These are phyloP conservation scores for Carex cristatella DNA, from an alignment of 176 grass and related monocot genomes.

Conservation along the genomic window DNA sequence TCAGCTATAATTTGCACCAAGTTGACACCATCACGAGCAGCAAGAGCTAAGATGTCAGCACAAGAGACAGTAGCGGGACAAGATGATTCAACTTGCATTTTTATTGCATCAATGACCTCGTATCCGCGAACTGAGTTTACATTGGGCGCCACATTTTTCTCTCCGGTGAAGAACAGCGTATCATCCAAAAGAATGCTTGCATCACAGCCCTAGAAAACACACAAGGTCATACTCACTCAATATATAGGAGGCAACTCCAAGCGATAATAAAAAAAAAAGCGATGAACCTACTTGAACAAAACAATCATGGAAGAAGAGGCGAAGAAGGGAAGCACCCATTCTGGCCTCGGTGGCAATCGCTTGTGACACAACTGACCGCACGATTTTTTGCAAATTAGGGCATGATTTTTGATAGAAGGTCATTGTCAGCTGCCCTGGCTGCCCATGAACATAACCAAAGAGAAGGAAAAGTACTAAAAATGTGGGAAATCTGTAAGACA, in stretches of 20 bases:
- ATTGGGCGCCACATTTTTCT: constrained; percentile 54
- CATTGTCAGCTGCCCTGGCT: constrained; percentile 41
- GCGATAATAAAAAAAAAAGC: not conserved
- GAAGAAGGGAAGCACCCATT: constrained; percentile 67
- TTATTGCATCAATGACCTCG: constrained; percentile 66
- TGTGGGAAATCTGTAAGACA: not conserved
- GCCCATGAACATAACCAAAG: constrained; percentile 23
- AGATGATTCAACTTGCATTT: constrained; percentile 33
- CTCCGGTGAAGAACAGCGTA: constrained; percentile 44
- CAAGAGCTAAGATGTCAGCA: constrained; percentile 63
- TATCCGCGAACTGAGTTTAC: constrained; percentile 60
- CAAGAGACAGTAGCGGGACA: constrained; percentile 45
- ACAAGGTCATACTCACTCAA: not conserved
- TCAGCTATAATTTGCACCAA: constrained; percentile 27
- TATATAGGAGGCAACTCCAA: not conserved
- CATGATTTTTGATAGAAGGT: constrained; percentile 56
- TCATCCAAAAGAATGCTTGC: constrained; percentile 64
- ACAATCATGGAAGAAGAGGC: constrained; percentile 82
- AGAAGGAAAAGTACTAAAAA: constrained; percentile 27
- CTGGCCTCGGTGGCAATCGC: constrained; percentile 39
- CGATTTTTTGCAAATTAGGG: constrained; percentile 32
- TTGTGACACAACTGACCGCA: constrained; percentile 36
- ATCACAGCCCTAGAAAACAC: constrained; percentile 42
- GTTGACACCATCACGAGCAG: constrained; percentile 52
- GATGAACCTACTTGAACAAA: constrained; percentile 53